Evolutionary conservation across 805 yeast genomes (phyloP).

Genomic region (Suhomyces kilbournensis): DNA sequence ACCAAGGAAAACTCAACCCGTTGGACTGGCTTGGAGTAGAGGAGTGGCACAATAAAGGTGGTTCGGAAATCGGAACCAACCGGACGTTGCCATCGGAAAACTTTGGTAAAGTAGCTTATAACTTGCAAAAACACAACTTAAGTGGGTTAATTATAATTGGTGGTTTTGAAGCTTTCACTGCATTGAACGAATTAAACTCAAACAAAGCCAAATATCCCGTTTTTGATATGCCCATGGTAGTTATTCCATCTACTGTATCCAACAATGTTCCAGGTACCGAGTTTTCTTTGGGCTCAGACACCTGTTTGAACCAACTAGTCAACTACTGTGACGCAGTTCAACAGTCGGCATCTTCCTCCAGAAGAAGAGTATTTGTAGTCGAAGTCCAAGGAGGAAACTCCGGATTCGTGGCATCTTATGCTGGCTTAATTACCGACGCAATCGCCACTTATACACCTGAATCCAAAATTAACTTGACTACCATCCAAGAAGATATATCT

Average conservation of each 20-base stretch:
- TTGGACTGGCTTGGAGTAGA: constrained; percentile 68
- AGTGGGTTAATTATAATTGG: constrained; percentile 76
- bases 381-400: constrained; percentile 87
- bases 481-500: constrained; percentile 63
- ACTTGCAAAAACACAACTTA: constrained; percentile 63
- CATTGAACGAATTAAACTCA: constrained; percentile 62
- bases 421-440: constrained; percentile 70
- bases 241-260: constrained; percentile 76
- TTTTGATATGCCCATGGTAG: constrained; percentile 74
- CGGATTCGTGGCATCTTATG: constrained; percentile 70
- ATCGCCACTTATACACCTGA: constrained; percentile 77
- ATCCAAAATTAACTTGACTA: constrained; percentile 56
- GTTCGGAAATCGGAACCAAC: constrained; percentile 81
- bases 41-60: constrained; percentile 73
- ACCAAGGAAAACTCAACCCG: constrained; percentile 58
- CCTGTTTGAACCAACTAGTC: constrained; percentile 68
- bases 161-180: constrained; percentile 78
- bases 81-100: constrained; percentile 66
- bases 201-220: constrained; percentile 64
- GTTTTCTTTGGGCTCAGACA: constrained; percentile 72
- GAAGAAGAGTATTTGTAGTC: constrained; percentile 76
- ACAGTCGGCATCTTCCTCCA: constrained; percentile 74
- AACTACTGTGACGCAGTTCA: constrained; percentile 76
- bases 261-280: constrained; percentile 83
- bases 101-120: constrained; percentile 68